Conservation (phyloP, 768 basidiomycete species). For the Lactifluus echinatus region DNA sequence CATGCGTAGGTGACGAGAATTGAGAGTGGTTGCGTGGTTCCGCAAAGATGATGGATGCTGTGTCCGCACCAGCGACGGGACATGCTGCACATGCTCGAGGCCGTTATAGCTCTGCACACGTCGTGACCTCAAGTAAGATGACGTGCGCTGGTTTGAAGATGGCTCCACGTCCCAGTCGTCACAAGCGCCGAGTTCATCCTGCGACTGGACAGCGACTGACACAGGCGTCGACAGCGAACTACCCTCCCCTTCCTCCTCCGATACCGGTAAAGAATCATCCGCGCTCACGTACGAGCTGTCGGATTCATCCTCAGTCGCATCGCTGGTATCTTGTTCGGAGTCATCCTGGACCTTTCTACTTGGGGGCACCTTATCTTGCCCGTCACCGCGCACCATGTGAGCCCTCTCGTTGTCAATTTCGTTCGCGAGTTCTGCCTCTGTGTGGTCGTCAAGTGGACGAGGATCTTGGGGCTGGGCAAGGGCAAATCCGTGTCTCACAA, state of each 20-base stretch:
- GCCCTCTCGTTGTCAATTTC: slow-evolving; percentile 64
- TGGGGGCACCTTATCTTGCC: slow-evolving; percentile 40
- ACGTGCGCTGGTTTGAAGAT: neutral
- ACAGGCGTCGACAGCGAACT: neutral
- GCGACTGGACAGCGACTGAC: neutral
- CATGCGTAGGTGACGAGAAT: slow-evolving; percentile 29
- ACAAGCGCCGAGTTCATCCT: neutral
- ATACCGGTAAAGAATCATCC: slow-evolving; percentile 5
- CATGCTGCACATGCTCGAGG: neutral
- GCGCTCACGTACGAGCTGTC: slow-evolving; percentile 11
- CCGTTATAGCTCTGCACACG: slow-evolving; percentile 7
- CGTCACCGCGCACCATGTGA: slow-evolving; percentile 67
- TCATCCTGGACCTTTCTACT: neutral
- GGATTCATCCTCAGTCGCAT: slow-evolving; percentile 15
- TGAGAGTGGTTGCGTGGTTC: slow-evolving; percentile 5
- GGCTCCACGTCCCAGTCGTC: slow-evolving; percentile 2
- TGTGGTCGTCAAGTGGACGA: slow-evolving; percentile 42
- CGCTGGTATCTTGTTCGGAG: slow-evolving; percentile 8
- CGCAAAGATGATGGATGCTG: neutral
- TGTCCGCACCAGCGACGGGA: neutral
- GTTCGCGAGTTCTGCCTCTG: slow-evolving; percentile 52
- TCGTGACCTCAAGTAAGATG: neutral
- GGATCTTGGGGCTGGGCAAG: slow-evolving; percentile 41
- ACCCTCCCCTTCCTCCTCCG: slow-evolving; percentile 1
- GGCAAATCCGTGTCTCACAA: slow-evolving; percentile 54